Base-by-base conservation (phyloP, 257 asterid genomes). In the Solanum pinnatisectum region DNA sequence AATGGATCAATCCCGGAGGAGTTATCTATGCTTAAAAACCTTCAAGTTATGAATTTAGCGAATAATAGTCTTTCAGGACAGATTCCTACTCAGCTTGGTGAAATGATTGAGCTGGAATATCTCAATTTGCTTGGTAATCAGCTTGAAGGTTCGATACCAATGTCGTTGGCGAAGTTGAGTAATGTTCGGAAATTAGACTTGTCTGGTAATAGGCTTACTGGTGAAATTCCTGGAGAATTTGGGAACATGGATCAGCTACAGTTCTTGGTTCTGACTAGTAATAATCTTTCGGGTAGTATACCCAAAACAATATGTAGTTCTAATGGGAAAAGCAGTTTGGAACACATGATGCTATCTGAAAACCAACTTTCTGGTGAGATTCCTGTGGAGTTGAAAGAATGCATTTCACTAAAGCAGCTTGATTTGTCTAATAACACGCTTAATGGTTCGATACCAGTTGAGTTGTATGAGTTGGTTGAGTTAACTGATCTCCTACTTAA, bases 391-490 rank as follows among this genome's bases (percentile, higher is more conserved):
- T 88, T 96, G 56, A 87, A 78, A 18, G 91, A 91, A 27, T 96
- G 99, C 91, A 59, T 36, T 49, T 90, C 95, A 37, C 90, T 96
- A 2, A 85, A 89, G 91, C 96, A 89, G 89, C 98, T 96, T 6
- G 99, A 96, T 89, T 89, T 96, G 95, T 95, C 98, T 11, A 96
- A 95, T 16, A 96, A 95, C 36, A 94, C 97, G 10, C 95, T 96
- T 71, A 77, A 74, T 36, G 98, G 99, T 6, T 35, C 83, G 59
- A 93, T 96, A 23, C 99, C 99, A 0, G 2, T n/a, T 2, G 98
- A 94, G 94, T 84, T 96, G n/a, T 95, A 92, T 49, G 93, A 91
- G 90, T 74, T 94, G 94, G 63, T 77, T 49, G 93, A 84, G 39
- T 88, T 95, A 72, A 95, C 98, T 18, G 97, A 95, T 91, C 92